These are phyloP conservation scores for Umbelopsis ramanniana DNA, from an alignment of 192 early-diverging fungal genomes.

Conservation along the genomic window DNA sequence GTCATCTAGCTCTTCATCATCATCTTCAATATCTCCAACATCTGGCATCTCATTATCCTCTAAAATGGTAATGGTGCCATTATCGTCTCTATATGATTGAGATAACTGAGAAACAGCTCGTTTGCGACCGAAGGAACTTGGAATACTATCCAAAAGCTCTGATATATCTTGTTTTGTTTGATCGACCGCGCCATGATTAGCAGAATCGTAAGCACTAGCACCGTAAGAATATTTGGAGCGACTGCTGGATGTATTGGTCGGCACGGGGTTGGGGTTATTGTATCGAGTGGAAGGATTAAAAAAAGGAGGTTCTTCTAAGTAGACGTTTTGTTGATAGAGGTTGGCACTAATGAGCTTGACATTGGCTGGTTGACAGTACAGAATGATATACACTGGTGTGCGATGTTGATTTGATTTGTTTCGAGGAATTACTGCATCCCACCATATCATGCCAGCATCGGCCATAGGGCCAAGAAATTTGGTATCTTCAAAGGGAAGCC, in stretches of 20 bases:
- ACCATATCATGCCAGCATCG: conserved; percentile 34
- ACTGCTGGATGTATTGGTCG: background rate
- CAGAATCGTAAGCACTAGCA: background rate
- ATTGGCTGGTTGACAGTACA: conserved; percentile 30
- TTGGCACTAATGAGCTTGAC: conserved; percentile 1
- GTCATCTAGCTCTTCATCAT: conserved; percentile 16
- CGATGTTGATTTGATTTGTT: conserved; percentile 30
- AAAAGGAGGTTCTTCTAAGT: conserved; percentile 35
- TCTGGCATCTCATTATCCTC: conserved; percentile 10
- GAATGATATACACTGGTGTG: conserved; percentile 36
- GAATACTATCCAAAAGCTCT: conserved; percentile 34
- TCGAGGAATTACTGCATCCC: conserved; percentile 42
- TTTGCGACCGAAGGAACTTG: conserved; percentile 26
- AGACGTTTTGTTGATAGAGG: background rate
- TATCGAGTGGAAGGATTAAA: conserved; percentile 34
- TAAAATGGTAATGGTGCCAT: conserved; percentile 12
- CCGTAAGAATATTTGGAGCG: background rate
- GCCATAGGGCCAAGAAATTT: conserved; percentile 36
- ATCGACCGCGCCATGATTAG: background rate
- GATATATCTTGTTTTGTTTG: conserved; percentile 33
- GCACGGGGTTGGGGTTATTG: conserved; percentile 21
- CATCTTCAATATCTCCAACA: conserved; percentile 21
- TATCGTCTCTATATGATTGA: background rate
- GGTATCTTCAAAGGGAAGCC: conserved; percentile 44
- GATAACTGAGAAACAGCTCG: background rate